Percentiles rank a stretch among this genome's conserved stretches.
Conservation (phyloP, 305 asterid genomes). For the Fraxinus platypoda region DNA sequence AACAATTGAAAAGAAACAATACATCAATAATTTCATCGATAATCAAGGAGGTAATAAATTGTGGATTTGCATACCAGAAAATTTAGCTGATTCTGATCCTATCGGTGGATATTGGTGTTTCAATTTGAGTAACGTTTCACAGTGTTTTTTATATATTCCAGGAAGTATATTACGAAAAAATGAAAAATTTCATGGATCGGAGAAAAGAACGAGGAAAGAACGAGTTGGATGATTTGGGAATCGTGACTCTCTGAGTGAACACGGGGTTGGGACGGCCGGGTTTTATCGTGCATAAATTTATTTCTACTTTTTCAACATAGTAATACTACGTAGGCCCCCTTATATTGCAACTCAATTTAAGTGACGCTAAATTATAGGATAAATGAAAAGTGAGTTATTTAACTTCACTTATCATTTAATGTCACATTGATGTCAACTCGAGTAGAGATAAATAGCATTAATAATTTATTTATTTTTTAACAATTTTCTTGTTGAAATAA, state of each 20-base stretch:
- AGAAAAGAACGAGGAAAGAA: conserved; percentile 35
- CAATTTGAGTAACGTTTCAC: not conserved
- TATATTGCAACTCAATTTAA: too few relatives aligned
- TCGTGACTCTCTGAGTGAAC: conserved; percentile 48
- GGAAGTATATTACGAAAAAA: not conserved
- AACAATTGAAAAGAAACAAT: not conserved
- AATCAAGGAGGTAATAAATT: not conserved
- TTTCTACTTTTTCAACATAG: not conserved
- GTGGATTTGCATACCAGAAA: not conserved
- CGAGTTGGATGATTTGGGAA: conserved; percentile 41
- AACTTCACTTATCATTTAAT: too few relatives aligned
- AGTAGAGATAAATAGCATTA: too few relatives aligned
- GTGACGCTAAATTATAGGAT: too few relatives aligned
- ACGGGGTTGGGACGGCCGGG: conserved; percentile 21
- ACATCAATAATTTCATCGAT: not conserved
- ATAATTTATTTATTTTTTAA: too few relatives aligned
- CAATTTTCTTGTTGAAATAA: not conserved
- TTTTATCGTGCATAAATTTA: conserved; percentile 2
- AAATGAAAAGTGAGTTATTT: too few relatives aligned
- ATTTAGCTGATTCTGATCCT: not conserved
- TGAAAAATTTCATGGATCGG: conserved; percentile 24
- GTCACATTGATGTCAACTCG: too few relatives aligned
- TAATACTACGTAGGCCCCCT: not conserved
- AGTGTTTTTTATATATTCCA: not conserved
- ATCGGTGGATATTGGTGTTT: not conserved